phyloP scores from a whole-genome alignment of 805 yeast species.

The Candida argentea region DNA sequence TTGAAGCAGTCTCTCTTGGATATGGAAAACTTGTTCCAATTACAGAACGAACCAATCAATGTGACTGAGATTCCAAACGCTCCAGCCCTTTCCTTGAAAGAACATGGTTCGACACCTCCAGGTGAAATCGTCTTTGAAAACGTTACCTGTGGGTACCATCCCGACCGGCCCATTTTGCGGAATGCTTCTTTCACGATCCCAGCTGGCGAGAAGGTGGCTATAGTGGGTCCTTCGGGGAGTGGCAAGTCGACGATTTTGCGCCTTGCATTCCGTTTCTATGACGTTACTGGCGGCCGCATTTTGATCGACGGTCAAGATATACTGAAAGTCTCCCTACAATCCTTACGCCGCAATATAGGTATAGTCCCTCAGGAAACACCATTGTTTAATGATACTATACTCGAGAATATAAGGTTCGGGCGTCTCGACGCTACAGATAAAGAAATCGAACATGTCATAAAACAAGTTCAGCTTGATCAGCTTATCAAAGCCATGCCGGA shows the following conservation, averaged over 20 bases:
- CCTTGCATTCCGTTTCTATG: constrained; percentile 83
- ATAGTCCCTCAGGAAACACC: constrained; percentile 99
- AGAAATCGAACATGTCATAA: constrained; percentile 56
- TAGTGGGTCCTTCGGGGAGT: constrained; percentile 94
- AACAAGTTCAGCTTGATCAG: constrained; percentile 56
- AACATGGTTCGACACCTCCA: constrained; percentile 22
- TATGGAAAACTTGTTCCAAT: constrained; percentile 88
- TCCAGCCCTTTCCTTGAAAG: constrained; percentile 41
- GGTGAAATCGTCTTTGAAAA: constrained; percentile 85
- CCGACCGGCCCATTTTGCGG: constrained; percentile 73
- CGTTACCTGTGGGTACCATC: constrained; percentile 87
- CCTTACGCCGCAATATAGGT: constrained; percentile 67
- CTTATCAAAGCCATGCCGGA: constrained; percentile 68
- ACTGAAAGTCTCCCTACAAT: constrained; percentile 59
- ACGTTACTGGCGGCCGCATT: constrained; percentile 67
- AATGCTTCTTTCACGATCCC: constrained; percentile 82
- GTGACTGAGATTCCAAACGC: constrained; percentile 59
- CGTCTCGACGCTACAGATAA: constrained; percentile 60
- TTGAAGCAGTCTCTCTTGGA: constrained; percentile 86
- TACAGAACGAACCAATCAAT: constrained; percentile 64
- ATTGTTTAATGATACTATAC: constrained; percentile 78
- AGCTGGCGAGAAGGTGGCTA: constrained; percentile 83
- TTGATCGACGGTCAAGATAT: constrained; percentile 86
- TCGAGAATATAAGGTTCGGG: constrained; percentile 85
- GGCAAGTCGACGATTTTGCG: constrained; percentile 88